These are phyloP conservation scores for Excoecaria agallocha DNA, from an alignment of 345 rosid species.

Conservation along the genomic window DNA sequence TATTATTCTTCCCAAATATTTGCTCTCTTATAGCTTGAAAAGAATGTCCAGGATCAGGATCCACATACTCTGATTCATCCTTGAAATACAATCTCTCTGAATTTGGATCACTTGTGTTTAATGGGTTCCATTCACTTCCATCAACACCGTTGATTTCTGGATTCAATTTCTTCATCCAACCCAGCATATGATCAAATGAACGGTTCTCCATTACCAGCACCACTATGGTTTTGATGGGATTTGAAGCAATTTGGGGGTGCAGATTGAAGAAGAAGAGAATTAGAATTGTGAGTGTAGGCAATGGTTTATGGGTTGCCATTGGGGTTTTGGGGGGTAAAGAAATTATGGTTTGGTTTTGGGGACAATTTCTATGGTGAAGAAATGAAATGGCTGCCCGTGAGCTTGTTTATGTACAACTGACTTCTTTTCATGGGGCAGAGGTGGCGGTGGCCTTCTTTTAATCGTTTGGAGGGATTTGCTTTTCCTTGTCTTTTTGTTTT, in stretches of 20 bases:
- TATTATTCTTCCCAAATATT: constrained; percentile 70
- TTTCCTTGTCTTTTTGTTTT: no score
- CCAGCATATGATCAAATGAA: constrained; percentile 95
- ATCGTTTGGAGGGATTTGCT: no score
- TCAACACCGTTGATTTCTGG: constrained; percentile 81
- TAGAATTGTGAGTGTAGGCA: not conserved
- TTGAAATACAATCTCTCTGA: constrained; percentile 45
- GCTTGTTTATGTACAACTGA: no score
- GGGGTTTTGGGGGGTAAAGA: no score
- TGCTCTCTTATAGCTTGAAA: constrained; percentile 90
- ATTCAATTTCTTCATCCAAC: constrained; percentile 93
- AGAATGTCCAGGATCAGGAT: constrained; percentile 96
- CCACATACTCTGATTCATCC: constrained; percentile 62
- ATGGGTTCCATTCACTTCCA: constrained; percentile 57
- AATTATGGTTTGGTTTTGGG: no score
- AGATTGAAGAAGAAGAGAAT: constrained; percentile 13
- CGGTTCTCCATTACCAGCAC: constrained; percentile 91
- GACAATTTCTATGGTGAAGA: no score
- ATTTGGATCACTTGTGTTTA: constrained; percentile 48
- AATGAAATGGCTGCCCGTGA: no score
- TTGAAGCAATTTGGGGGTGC: constrained; percentile 22
- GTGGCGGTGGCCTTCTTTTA: no score
- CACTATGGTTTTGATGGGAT: constrained; percentile 67
- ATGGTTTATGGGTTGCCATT: no score
- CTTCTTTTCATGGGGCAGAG: no score